phyloP scores from a whole-genome alignment of 306 rosid genomes.

The Albizia julibrissin region DNA sequence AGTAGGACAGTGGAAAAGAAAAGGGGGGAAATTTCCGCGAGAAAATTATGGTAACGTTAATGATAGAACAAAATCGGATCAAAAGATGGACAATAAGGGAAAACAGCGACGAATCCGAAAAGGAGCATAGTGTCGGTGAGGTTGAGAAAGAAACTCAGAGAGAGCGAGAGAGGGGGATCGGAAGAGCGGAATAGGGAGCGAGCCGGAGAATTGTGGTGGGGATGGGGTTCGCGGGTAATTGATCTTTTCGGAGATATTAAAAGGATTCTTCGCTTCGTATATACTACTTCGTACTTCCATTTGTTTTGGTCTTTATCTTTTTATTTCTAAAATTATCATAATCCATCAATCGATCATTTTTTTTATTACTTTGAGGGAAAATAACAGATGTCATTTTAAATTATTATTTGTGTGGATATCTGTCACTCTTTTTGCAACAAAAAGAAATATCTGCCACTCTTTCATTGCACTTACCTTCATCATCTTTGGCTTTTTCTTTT shows the following conservation, averaged over 20 bases:
- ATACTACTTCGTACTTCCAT: too few species aligned
- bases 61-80: background rate
- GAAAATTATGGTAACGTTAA: background rate
- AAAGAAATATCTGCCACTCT: too few species aligned
- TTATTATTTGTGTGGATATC: too few species aligned
- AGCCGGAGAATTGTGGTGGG: background rate
- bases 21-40: background rate
- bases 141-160: background rate
- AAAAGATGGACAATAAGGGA: background rate
- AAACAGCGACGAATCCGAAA: background rate
- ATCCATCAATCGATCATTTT: too few species aligned
- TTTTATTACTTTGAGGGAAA: too few species aligned
- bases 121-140: background rate
- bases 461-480: too few species aligned
- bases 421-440: too few species aligned
- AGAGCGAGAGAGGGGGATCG: background rate
- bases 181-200: background rate
- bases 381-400: too few species aligned
- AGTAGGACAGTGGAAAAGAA: background rate
- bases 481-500: too few species aligned
- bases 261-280: background rate
- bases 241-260: conserved; percentile 5
- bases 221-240: background rate
- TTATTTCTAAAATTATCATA: too few species aligned
- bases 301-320: too few species aligned